Conservation (phyloP, 192 early-diverging fungal genomes). For the Backusella liffmaniae region DNA sequence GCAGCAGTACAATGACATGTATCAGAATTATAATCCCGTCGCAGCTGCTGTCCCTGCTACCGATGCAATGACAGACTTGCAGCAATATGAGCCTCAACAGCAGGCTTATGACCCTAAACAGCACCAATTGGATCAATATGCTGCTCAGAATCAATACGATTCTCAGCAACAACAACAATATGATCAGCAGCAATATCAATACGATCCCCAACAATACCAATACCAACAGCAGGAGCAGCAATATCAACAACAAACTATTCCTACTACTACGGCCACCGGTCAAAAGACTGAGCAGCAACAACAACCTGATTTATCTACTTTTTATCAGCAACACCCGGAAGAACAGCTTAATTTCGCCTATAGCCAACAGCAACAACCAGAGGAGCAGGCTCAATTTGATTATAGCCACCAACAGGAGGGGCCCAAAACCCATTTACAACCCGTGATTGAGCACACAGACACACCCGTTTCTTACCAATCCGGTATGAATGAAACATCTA, state of each 20-base stretch:
- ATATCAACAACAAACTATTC: neutral
- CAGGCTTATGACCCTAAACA: neutral
- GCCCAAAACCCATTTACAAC: neutral
- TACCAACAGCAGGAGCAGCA: neutral
- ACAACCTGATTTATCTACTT: neutral
- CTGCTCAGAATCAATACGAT: neutral
- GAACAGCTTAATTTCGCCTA: neutral
- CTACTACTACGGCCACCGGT: neutral
- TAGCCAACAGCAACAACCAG: neutral
- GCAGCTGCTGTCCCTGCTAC: neutral
- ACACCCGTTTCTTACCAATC: neutral
- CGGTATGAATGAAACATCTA: neutral
- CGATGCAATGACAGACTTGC: neutral
- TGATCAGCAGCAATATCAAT: neutral
- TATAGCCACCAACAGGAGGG: neutral
- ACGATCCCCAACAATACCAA: neutral
- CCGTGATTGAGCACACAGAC: neutral
- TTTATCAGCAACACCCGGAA: neutral
- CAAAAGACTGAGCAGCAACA: neutral
- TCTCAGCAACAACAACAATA: neutral
- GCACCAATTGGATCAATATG: neutral
- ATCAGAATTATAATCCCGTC: neutral
- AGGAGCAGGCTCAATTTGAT: neutral
- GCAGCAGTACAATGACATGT: conserved; percentile 3
- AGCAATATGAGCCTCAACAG: neutral